Percentiles rank a stretch among this genome's conserved stretches.
Evolutionary conservation across 2,329 filamentous ascomycete genomes (phyloP).

Genomic region (Bipolaris cookei): DNA sequence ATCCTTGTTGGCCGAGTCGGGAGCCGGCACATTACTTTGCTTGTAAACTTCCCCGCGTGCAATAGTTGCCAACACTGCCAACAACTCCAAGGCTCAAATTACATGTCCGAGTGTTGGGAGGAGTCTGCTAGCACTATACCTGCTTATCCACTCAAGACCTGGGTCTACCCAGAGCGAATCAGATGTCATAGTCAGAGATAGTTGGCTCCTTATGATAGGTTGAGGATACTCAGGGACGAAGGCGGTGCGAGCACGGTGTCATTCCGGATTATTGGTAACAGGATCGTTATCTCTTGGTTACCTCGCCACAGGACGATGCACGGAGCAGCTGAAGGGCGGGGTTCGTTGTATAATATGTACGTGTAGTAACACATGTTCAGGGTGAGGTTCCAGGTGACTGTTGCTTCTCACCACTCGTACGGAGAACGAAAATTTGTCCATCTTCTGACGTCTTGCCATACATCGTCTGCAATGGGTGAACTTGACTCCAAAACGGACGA

Average conservation of each 20-base stretch:
- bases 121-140: not conserved
- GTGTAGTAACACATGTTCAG: constrained; percentile 6
- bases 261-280: constrained; percentile 10
- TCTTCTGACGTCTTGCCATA: not conserved
- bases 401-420: not conserved
- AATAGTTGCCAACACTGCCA: constrained; percentile 29
- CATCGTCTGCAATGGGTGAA: constrained; percentile 24
- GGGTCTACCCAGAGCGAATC: constrained; percentile 2
- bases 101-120: not conserved
- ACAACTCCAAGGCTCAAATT: constrained; percentile 22
- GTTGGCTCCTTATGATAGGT: constrained; percentile 4
- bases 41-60: constrained; percentile 29
- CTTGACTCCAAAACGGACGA: constrained; percentile 23
- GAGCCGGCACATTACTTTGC: constrained; percentile 27
- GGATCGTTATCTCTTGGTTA: constrained; percentile 28
- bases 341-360: constrained; percentile 27
- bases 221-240: not conserved
- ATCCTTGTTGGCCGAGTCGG: constrained; percentile 26
- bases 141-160: not conserved
- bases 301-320: constrained; percentile 25
- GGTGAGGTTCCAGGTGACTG: constrained; percentile 1
- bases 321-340: constrained; percentile 12
- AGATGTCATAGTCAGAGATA: not conserved
- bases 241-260: not conserved
- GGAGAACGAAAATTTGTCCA: not conserved